Evolutionary conservation across 2,329 filamentous ascomycete genomes (phyloP).

Genomic region (Cucurbitaria berberidis): DNA sequence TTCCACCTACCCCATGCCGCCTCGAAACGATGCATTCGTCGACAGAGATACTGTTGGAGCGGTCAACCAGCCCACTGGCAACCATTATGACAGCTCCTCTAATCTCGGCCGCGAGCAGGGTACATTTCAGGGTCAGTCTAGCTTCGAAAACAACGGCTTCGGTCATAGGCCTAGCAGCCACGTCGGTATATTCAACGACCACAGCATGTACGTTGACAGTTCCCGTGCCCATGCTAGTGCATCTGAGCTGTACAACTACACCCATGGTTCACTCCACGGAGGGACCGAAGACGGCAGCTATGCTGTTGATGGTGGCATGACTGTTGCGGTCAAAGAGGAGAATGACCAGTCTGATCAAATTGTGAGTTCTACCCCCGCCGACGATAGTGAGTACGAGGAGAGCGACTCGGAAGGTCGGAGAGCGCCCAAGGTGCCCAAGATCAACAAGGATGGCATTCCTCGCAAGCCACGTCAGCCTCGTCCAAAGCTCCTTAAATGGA

Average conservation of each 20-base stretch:
- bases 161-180: background rate
- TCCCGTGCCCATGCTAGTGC: background rate
- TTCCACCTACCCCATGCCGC: background rate
- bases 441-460: constrained; percentile 35
- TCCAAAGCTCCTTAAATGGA: constrained; percentile 38
- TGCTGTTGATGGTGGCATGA: background rate
- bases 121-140: background rate
- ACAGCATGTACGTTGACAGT: background rate
- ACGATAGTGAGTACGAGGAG: constrained; percentile 19
- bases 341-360: background rate
- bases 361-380: constrained; percentile 20
- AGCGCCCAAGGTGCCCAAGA: constrained; percentile 24
- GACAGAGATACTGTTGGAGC: background rate
- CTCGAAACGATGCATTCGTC: background rate
- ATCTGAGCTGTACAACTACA: background rate
- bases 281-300: background rate
- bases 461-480: constrained; percentile 43
- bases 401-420: constrained; percentile 18
- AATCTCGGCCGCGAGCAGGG: background rate
- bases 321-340: background rate
- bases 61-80: background rate
- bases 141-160: background rate
- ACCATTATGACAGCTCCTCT: background rate
- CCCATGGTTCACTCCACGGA: background rate
- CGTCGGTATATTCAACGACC: background rate